Base-by-base conservation (phyloP, 768 basidiomycete species). In the Boletus vermiculosoides region DNA sequence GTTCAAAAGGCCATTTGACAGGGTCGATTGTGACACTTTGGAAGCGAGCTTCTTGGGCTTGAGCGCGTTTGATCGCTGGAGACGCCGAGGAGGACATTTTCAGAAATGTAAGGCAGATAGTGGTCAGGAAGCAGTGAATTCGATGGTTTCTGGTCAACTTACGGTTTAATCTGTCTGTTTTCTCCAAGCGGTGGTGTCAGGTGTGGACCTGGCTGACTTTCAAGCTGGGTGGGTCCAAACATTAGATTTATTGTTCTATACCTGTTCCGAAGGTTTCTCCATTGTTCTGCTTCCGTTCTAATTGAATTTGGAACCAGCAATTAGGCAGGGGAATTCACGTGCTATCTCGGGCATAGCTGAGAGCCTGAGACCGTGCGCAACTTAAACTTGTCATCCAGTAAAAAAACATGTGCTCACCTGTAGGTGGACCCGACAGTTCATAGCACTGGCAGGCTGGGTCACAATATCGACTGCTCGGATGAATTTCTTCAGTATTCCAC, bases 1-100 rank as follows among this genome's bases (percentile, higher is more conserved):
- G 62, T 25, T 71, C 69, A 25, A 71, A 52, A 16, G 69, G 71
- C 66, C 65, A 72, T 56, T 59, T 54, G 41, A 49, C 54, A 5
- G 58, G 4, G n/a, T 54, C 56, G 39, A 42, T 11, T n/a, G n/a
- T n/a, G 8, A 31, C 15, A 28, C 45, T 54, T n/a, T 34, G 47
- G 20, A 28, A 25, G 33, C 12, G 22, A 12, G 23, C 3, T 28
- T 36, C 18, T 34, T 15, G 45, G 25, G 31, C 1, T n/a, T 33
- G 58, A 15, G 30, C 8, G 46, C n/a, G 46, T 44, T 52, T 44
- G 11, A 16, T 37, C 4, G 12, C 45, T 37, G 56, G 54, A 45
- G 63, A 56, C 28, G 28, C 13, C 0, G 53, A 45, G 22, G 55
- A 48, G 18, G 56, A 57, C 41, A 56, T 59, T 41, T 28, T 31